Evolutionary conservation across 2,329 filamentous ascomycete species (phyloP).

Genomic region (Fusarium chaquense): DNA sequence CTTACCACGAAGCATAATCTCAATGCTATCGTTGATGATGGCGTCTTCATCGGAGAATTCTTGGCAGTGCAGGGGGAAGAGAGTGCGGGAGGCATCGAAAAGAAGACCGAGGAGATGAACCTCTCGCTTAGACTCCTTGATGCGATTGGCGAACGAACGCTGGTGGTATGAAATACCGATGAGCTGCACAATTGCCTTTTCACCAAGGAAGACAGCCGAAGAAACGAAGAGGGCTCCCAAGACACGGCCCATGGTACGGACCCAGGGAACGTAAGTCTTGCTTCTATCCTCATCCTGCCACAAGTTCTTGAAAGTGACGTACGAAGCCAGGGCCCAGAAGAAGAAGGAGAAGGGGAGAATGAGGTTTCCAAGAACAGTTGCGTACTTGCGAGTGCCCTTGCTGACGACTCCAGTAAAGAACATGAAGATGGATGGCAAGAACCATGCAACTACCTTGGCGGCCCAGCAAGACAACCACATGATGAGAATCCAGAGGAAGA

Average conservation of each 20-base stretch:
- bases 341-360: conserved; percentile 76
- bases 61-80: conserved; percentile 92
- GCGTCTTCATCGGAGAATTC: conserved; percentile 95
- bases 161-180: conserved; percentile 89
- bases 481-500: conserved; percentile 78
- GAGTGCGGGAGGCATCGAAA: conserved; percentile 86
- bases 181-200: conserved; percentile 83
- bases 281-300: conserved; percentile 52
- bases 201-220: conserved; percentile 77
- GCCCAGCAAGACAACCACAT: conserved; percentile 76
- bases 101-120: conserved; percentile 84
- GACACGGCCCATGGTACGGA: conserved; percentile 70
- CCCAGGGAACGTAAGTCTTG: conserved; percentile 61
- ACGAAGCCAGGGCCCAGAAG: conserved; percentile 74
- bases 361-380: conserved; percentile 71
- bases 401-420: conserved; percentile 77
- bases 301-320: conserved; percentile 71
- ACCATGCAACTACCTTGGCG: conserved; percentile 72
- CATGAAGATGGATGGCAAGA: conserved; percentile 73
- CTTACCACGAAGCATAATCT: conserved; percentile 72
- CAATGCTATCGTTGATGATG: conserved; percentile 86
- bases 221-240: conserved; percentile 76
- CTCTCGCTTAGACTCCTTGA: conserved; percentile 91
- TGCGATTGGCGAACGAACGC: conserved; percentile 82
- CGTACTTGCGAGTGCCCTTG: conserved; percentile 77